Evolutionary conservation across 2,329 filamentous ascomycete species (phyloP), one percentile per base, ranked within the genome.

Genomic region (Penicillium sp.): DNA sequence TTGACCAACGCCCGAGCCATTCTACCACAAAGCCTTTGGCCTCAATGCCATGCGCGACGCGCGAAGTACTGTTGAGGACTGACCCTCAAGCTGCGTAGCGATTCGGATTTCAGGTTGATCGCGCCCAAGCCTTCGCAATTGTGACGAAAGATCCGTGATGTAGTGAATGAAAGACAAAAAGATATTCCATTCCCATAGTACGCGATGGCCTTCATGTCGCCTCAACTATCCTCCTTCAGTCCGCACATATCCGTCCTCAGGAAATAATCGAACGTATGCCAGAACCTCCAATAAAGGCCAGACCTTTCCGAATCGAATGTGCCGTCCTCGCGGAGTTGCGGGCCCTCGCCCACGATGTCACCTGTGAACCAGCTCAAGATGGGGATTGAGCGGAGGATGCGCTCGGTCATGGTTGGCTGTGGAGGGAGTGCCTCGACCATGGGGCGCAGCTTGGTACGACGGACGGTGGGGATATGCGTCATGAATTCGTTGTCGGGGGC

Each of bases 351-450:
- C 17, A 75, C 72, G 34, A 75, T 71, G 48, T 72, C 71, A 26
- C 69, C 82, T 40, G 81, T 82, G 63, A 89, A 84, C 81, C 84
- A 88, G 59, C 78, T 79, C 53, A 88, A 70, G 53, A 88, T 76
- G 2, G 85, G 85, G 35, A 88, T 79, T 47, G 77, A 79, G 56
- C 78, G 77, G 48, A 86, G 69, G 19, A 87, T 64, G 45, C 81
- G 77, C 67, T 87, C 82, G 32, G 77, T 72, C 48, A 81, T 75
- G 3, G 82, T 83, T 43, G 81, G 80, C 58, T 85, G 82, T 3
- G 84, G 85, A 13, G 84, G 77, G 26, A 88, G 75, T 8, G 85
- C 85, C 68, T 86, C 80, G 53, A 85, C 79, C 41, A 84, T 79
- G 1, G 85, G 82, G 32, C 85, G 77, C 35, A 89, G 76, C 60